Percentiles rank a stretch among this genome's conserved stretches.
Evolutionary conservation across 257 asterid species (phyloP).

Genomic region (Rhazya stricta): DNA sequence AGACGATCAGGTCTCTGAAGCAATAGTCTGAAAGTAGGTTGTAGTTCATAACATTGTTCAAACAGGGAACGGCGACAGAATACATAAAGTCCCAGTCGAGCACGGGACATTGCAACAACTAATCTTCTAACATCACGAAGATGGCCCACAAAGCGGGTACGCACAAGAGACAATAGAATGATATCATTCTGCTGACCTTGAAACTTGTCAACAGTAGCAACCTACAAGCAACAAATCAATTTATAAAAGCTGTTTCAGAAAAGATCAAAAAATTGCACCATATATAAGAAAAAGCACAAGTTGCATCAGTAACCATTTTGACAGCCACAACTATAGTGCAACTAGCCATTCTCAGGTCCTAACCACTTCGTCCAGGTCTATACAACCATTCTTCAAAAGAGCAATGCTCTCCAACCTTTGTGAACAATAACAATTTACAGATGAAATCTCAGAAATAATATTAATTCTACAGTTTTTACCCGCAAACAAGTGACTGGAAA

Average conservation of each 20-base stretch:
- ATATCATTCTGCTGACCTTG: slow-evolving; percentile 98
- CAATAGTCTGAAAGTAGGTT: slow-evolving; percentile 80
- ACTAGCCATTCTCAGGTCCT: neutral
- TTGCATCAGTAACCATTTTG: neutral
- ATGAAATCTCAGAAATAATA: neutral
- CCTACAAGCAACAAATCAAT: slow-evolving; percentile 47
- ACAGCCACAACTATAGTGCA: neutral
- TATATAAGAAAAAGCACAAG: neutral
- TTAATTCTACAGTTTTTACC: neutral
- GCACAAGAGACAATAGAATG: slow-evolving; percentile 82
- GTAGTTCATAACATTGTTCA: slow-evolving; percentile 95
- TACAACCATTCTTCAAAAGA: neutral
- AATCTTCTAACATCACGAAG: slow-evolving; percentile 97
- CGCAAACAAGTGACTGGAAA: neutral
- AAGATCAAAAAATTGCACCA: slow-evolving; percentile 1
- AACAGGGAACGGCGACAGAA: slow-evolving; percentile 90
- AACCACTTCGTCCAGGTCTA: neutral
- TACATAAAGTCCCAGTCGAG: slow-evolving; percentile 90
- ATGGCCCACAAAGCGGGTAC: slow-evolving; percentile 99
- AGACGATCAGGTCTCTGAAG: slow-evolving; percentile 82
- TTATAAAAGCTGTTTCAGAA: slow-evolving; percentile 16
- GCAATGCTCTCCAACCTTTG: neutral
- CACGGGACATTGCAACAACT: slow-evolving; percentile 99
- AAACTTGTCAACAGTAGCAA: slow-evolving; percentile 92
- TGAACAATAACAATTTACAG: neutral